Percentiles rank a stretch among this genome's conserved stretches.
phyloP scores from a whole-genome alignment of 169 alveolate species.

The Eimeria falciformis region DNA sequence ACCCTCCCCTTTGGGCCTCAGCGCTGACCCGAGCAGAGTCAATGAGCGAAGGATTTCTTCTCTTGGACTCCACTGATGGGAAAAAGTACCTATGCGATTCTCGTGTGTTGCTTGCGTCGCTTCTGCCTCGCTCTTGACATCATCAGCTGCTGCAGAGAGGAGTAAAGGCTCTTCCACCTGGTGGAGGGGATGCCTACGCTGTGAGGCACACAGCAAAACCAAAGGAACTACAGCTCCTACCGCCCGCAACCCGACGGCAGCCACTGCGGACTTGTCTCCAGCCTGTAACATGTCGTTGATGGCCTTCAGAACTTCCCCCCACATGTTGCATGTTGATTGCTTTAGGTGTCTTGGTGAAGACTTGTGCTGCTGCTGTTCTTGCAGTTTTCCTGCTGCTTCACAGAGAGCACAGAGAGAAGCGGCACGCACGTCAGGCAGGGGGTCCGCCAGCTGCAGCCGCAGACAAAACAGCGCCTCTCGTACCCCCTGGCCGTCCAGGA shows the following conservation, averaged over 20 bases:
- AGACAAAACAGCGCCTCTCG: background rate
- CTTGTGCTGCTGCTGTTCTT: conserved; percentile 24
- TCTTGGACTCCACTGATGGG: background rate
- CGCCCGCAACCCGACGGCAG: conserved; percentile 54
- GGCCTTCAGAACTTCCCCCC: conserved; percentile 44
- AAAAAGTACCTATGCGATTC: background rate
- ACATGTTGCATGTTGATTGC: background rate
- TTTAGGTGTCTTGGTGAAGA: background rate
- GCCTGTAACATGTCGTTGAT: conserved; percentile 33
- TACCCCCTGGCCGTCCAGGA: background rate
- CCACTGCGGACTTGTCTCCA: conserved; percentile 18
- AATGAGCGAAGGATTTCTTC: conserved; percentile 23
- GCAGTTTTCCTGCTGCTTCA: conserved; percentile 50
- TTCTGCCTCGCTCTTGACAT: background rate
- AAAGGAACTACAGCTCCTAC: conserved; percentile 46
- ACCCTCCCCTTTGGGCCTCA: background rate
- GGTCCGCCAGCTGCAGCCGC: conserved; percentile 28
- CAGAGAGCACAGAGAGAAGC: conserved; percentile 45
- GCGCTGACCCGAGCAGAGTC: conserved; percentile 5
- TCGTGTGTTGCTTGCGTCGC: no score
- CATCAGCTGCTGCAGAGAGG: background rate
- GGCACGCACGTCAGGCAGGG: conserved; percentile 52
- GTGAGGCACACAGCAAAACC: conserved; percentile 1
- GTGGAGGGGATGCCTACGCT: background rate
- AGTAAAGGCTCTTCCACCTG: background rate